Evolutionary conservation across 768 basidiomycete genomes (phyloP).

Genomic region (Pleurotus sapidus): DNA sequence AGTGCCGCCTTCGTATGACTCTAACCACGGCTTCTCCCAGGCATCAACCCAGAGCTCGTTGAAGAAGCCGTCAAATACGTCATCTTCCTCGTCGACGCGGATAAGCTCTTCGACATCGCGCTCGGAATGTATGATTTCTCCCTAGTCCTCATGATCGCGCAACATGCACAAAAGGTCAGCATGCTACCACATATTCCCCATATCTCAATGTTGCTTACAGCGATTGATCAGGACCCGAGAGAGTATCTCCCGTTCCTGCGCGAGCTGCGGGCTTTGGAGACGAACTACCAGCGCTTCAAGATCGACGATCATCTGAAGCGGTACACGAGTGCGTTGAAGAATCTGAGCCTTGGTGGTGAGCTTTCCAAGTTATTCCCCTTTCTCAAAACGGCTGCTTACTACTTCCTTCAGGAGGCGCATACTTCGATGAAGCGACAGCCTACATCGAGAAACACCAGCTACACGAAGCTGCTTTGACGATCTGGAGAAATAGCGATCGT

Average conservation of each 20-base stretch:
- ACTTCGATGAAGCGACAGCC: slow-evolving; percentile 75
- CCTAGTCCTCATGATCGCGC: slow-evolving; percentile 92
- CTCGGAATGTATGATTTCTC: slow-evolving; percentile 99
- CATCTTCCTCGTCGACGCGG: slow-evolving; percentile 94
- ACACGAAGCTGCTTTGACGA: slow-evolving; percentile 66
- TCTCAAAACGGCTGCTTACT: neutral
- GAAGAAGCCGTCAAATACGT: slow-evolving; percentile 98
- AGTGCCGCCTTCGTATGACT: slow-evolving; percentile 6
- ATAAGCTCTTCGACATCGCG: slow-evolving; percentile 89
- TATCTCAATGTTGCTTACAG: neutral
- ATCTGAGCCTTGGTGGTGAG: slow-evolving; percentile 72
- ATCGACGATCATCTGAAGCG: slow-evolving; percentile 93
- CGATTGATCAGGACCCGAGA: slow-evolving; percentile 76
- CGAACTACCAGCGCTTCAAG: slow-evolving; percentile 80
- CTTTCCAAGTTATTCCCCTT: neutral
- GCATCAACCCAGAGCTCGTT: slow-evolving; percentile 67
- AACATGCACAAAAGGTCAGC: slow-evolving; percentile 90
- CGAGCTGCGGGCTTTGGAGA: slow-evolving; percentile 77
- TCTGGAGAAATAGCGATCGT: slow-evolving; percentile 68
- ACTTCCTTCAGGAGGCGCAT: slow-evolving; percentile 47
- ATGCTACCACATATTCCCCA: neutral
- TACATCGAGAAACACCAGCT: slow-evolving; percentile 81
- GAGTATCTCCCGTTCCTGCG: slow-evolving; percentile 98
- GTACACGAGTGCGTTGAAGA: slow-evolving; percentile 67
- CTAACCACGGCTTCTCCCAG: slow-evolving; percentile 18